phyloP scores from a whole-genome alignment of 2,329 filamentous ascomycete species.

The Phoma herbarum region DNA sequence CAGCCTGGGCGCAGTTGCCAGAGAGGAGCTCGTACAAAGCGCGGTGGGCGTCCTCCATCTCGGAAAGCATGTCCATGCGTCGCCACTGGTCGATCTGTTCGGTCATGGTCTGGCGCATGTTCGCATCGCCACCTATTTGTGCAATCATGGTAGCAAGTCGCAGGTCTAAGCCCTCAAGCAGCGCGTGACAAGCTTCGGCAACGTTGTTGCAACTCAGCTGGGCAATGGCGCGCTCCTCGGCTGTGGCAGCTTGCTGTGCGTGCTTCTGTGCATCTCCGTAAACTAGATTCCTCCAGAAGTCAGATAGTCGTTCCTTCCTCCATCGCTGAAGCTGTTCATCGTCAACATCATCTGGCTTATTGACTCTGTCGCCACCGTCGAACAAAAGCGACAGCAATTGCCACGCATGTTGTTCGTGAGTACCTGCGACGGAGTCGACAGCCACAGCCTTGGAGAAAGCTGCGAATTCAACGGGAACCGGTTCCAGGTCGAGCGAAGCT shows the following conservation, averaged over 20 bases:
- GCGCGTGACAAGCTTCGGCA: slow-evolving; percentile 80
- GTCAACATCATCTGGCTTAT: slow-evolving; percentile 50
- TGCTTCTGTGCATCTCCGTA: slow-evolving; percentile 51
- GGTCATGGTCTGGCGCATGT: slow-evolving; percentile 76
- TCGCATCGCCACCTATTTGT: slow-evolving; percentile 78
- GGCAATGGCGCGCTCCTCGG: slow-evolving; percentile 85
- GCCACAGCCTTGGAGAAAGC: slow-evolving; percentile 58
- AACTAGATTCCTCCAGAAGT: slow-evolving; percentile 66
- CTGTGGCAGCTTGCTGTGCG: slow-evolving; percentile 66
- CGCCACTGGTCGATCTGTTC: slow-evolving; percentile 87
- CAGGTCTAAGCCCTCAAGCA: slow-evolving; percentile 79
- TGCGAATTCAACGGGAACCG: slow-evolving; percentile 62
- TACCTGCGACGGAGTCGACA: slow-evolving; percentile 48
- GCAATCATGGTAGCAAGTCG: slow-evolving; percentile 86
- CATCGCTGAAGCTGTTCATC: slow-evolving; percentile 52
- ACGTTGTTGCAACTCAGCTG: slow-evolving; percentile 81
- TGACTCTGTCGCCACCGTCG: slow-evolving; percentile 61
- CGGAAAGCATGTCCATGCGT: slow-evolving; percentile 81
- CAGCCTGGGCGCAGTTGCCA: slow-evolving; percentile 84
- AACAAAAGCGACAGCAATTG: slow-evolving; percentile 87
- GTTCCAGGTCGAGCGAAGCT: slow-evolving; percentile 59
- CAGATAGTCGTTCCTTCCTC: slow-evolving; percentile 70
- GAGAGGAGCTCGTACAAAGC: slow-evolving; percentile 89
- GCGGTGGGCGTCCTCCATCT: slow-evolving; percentile 84
- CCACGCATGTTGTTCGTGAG: slow-evolving; percentile 81